Evolutionary conservation across 2,329 filamentous ascomycete species (phyloP), one percentile per base, ranked within the genome.

Genomic region (Colletotrichum agaves): DNA sequence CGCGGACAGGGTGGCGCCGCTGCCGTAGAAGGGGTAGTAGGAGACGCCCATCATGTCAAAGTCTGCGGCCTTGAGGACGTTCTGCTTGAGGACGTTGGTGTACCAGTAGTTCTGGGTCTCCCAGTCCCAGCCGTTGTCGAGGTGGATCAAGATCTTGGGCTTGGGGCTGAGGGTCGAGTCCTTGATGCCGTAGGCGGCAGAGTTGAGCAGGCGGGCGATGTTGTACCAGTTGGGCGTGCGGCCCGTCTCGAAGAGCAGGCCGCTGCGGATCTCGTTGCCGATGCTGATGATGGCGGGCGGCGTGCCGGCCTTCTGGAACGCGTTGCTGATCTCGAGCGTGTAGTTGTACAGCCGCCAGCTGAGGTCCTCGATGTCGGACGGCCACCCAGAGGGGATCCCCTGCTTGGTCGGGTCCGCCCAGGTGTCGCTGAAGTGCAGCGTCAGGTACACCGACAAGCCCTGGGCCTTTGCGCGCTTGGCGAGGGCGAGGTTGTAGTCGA

Each of bases 101-200:
- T 92, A 93, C 77, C 87, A 92, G 80, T 84, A 89, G 69, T 90
- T 79, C 74, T 93, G 90, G 3, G 85, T 85, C 3, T 78, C 81
- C 88, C 87, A 91, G 70, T 90, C 84, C 89, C 90, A 93, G n/a
- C 91, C 91, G 73, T 92, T 90, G 76, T 93, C 90, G 3, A 93
- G 83, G 73, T 93, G 91, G 44, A 93, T 86, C 88, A 93, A 89
- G 76, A 93, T 91, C 74, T 89, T 86, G 1, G 90, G 89, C 69
- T 85, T 83, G 0, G 84, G 81, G 44, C 76, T 76, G 27, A 91
- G 78, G 3, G 77, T 80, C 4, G 87, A 90, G 73, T 91, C 88
- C 72, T 88, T 90, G 73, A 93, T 84, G 2, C 87, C 91, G 64
- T 82, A 85, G 0, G 87, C 83, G 0, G 88, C 90, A 6, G 88